phyloP scores from a whole-genome alignment of 2,329 filamentous ascomycete genomes.

The Aspergillus pseudoglaucus region DNA sequence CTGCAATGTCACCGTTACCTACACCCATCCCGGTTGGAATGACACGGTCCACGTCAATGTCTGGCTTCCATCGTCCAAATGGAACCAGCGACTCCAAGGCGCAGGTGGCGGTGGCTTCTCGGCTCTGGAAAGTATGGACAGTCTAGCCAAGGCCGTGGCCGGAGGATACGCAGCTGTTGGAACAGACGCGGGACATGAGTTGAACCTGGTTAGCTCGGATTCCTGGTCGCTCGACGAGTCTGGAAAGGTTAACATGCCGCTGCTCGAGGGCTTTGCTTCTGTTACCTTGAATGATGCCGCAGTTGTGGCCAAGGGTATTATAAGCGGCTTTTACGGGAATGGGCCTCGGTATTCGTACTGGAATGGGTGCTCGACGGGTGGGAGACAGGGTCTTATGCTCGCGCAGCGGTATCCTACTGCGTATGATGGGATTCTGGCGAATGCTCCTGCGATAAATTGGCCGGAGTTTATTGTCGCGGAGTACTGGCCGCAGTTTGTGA shows the following conservation, averaged over 20 bases:
- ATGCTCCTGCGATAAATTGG: constrained; percentile 35
- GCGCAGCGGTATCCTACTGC: constrained; percentile 38
- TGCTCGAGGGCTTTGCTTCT: constrained; percentile 27
- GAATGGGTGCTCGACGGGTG: constrained; percentile 41
- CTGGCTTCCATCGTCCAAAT: constrained; percentile 26
- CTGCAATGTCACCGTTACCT: constrained; percentile 34
- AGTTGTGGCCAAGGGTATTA: constrained; percentile 22
- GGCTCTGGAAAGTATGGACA: neutral
- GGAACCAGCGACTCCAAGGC: constrained; percentile 33
- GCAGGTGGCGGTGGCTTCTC: constrained; percentile 33
- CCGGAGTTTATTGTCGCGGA: constrained; percentile 10
- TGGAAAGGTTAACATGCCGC: constrained; percentile 27
- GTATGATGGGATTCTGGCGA: constrained; percentile 42
- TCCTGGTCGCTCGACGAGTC: constrained; percentile 11
- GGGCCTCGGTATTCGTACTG: constrained; percentile 36
- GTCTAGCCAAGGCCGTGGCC: constrained; percentile 2
- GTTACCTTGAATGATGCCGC: constrained; percentile 28
- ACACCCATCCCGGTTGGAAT: constrained; percentile 31
- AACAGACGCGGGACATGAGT: constrained; percentile 12
- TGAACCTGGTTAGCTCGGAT: neutral
- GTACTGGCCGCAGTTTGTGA: constrained; percentile 19
- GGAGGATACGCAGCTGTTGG: constrained; percentile 13
- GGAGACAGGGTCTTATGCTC: constrained; percentile 40
- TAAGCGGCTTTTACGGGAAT: constrained; percentile 23
- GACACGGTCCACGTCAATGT: constrained; percentile 26